Percentiles rank a stretch among this genome's conserved stretches.
Evolutionary conservation across 2,329 filamentous ascomycete genomes (phyloP).

Genomic region (Pseudogymnoascus sp.): DNA sequence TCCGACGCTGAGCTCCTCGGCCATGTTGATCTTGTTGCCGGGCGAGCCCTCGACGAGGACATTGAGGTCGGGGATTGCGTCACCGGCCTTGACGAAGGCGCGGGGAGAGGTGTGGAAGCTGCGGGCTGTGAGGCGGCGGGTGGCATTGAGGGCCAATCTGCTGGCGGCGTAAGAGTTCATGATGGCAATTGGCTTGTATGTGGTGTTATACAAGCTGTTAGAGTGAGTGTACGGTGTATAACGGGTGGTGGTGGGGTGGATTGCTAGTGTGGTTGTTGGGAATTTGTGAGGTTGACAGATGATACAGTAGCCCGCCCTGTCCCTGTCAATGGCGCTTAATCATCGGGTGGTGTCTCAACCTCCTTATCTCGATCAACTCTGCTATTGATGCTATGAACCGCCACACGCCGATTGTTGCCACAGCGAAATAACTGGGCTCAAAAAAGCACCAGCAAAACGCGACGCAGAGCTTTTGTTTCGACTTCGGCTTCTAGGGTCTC

Average conservation of each 20-base stretch:
- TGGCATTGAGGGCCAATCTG: not conserved
- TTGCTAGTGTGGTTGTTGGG: not conserved
- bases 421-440: not conserved
- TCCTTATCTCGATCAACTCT: not conserved
- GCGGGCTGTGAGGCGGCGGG: slow-evolving; percentile 15
- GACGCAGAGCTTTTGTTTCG: not conserved
- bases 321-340: not conserved
- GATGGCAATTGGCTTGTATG: slow-evolving; percentile 1
- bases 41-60: slow-evolving; percentile 79
- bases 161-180: slow-evolving; percentile 1
- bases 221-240: not conserved
- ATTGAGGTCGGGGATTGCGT: slow-evolving; percentile 67
- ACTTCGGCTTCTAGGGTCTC: not conserved
- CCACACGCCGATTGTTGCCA: slow-evolving; percentile 3
- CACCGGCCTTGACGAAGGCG: slow-evolving; percentile 64
- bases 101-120: slow-evolving; percentile 57
- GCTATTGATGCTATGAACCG: not conserved
- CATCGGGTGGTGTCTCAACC: not conserved
- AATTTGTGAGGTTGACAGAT: not conserved
- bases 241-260: not conserved
- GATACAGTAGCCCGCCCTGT: not conserved
- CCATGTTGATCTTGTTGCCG: slow-evolving; percentile 82
- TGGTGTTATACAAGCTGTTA: not conserved
- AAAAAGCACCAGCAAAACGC: not conserved
- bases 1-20: slow-evolving; percentile 60